A percentile compares a stretch with the other conserved stretches of the same genome.
Conservation (phyloP, 352 stramenopile species). For the Blastocystis sp. region DNA sequence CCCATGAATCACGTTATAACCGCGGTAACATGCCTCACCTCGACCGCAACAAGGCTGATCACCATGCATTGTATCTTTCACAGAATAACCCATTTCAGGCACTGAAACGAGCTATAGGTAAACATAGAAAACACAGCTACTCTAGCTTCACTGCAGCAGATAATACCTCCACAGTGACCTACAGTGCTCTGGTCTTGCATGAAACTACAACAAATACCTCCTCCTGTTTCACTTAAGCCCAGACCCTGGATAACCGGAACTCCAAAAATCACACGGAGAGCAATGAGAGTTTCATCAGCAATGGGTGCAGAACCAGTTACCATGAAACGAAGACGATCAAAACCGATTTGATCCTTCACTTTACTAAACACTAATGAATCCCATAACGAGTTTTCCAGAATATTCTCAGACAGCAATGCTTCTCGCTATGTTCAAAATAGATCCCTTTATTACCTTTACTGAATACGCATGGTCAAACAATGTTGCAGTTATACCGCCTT, state of each 20-base stretch:
- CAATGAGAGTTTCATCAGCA: constrained; percentile 81
- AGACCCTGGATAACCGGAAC: constrained; percentile 84
- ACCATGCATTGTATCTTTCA: constrained; percentile 16
- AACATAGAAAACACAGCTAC: constrained; percentile 72
- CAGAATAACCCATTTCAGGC: constrained; percentile 52
- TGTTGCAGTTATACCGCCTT: constrained; percentile 42
- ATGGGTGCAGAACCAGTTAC: constrained; percentile 85
- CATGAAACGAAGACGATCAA: constrained; percentile 80
- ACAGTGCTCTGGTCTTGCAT: constrained; percentile 70
- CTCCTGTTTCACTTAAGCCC: constrained; percentile 85
- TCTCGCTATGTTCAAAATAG: neutral
- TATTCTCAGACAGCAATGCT: neutral
- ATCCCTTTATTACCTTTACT: neutral
- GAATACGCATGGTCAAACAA: constrained; percentile 60
- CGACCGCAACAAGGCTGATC: constrained; percentile 66
- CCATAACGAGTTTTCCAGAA: constrained; percentile 73
- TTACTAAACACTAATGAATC: constrained; percentile 90
- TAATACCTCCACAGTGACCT: constrained; percentile 81
- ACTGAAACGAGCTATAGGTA: constrained; percentile 71
- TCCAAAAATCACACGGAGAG: constrained; percentile 83
- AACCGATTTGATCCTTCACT: constrained; percentile 80
- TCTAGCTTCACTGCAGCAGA: constrained; percentile 76
- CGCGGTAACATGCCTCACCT: constrained; percentile 72
- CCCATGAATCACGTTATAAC: constrained; percentile 75
- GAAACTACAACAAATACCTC: constrained; percentile 67